These are phyloP conservation scores for Dichomitus squalens DNA, from an alignment of 1,284 basidiomycete species.

Conservation along the genomic window DNA sequence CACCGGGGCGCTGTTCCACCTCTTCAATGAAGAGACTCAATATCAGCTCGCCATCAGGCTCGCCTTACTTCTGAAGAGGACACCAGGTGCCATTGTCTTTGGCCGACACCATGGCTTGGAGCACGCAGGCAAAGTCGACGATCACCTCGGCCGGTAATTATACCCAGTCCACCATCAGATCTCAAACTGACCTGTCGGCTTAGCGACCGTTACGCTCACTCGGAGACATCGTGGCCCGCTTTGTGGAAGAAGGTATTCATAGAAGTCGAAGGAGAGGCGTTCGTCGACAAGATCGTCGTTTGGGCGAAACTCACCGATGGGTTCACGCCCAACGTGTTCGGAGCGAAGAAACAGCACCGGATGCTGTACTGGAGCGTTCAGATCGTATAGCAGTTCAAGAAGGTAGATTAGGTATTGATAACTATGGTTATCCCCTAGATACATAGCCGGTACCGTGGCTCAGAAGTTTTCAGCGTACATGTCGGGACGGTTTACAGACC, in stretches of 20 bases:
- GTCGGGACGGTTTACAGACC: too few relatives aligned
- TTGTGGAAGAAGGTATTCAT: slow-evolving; percentile 33
- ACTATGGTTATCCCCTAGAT: background rate
- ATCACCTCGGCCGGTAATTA: slow-evolving; percentile 31
- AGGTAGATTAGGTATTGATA: background rate
- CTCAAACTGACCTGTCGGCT: background rate
- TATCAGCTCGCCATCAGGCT: slow-evolving; percentile 35
- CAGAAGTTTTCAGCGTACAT: too few relatives aligned
- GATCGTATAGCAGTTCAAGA: slow-evolving; percentile 20
- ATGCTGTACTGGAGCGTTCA: slow-evolving; percentile 32
- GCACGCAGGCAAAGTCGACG: slow-evolving; percentile 32
- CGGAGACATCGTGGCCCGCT: slow-evolving; percentile 29
- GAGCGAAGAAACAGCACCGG: background rate
- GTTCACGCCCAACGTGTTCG: slow-evolving; percentile 14
- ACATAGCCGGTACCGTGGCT: too few relatives aligned
- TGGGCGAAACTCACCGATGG: slow-evolving; percentile 24
- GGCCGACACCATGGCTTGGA: slow-evolving; percentile 36
- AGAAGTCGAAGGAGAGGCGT: slow-evolving; percentile 28
- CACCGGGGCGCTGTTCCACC: slow-evolving; percentile 38
- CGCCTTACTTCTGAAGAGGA: slow-evolving; percentile 28
- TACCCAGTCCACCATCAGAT: too few relatives aligned
- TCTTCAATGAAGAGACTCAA: slow-evolving; percentile 40
- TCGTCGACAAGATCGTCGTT: slow-evolving; percentile 25
- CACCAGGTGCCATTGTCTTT: slow-evolving; percentile 31
- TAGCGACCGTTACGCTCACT: slow-evolving; percentile 35